Base-by-base conservation (phyloP, 1,284 basidiomycete genomes). In the Irpex sp. region DNA sequence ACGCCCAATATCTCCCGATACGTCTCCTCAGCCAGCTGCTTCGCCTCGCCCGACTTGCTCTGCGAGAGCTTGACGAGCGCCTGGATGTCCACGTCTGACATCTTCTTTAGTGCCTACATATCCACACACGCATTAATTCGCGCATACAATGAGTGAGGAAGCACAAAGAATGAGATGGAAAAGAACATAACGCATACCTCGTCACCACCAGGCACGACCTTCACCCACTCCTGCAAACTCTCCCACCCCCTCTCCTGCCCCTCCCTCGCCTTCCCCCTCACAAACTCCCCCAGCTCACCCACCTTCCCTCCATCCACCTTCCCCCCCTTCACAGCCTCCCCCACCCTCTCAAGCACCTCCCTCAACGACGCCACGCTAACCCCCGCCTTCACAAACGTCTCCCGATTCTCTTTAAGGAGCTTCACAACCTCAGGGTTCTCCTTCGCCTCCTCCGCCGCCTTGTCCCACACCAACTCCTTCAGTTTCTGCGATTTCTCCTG, bases 1-100 rank as follows among this genome's bases (percentile, higher is more conserved):
- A 78, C 73, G 62, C 73, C 64, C 61, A 75, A 55, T 7, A 77
- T 66, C 15, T 75, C 76, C 8, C 73, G 70, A 59, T 74, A 77
- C n/a, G 77, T 77, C 69, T 78, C 76, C 63, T 74, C 67, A 19
- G 72, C 70, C 11, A 78, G 67, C 44, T 74, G 70, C 67, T 74
- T 71, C 38, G 77, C 76, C 6, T 78, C 74, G 26, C 75, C 73
- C n/a, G 73, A 63, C 26, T 66, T 66, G 9, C 72, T 67, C 64
- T 71, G 65, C 48, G 75, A 69, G 6, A 77, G 47, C 60, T 73
- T 63, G 31, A 72, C 62, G 11, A 77, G 67, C n/a, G 70, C 71
- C 57, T 73, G 62, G 47, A 75, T 57, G 61, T 76, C 71, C 17
- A 75, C 62, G 60, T 76, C 70, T 15, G 76, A 73, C 34, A 72